phyloP scores from a whole-genome alignment of 108 stramenopile genomes.

The Seminavis robusta region DNA sequence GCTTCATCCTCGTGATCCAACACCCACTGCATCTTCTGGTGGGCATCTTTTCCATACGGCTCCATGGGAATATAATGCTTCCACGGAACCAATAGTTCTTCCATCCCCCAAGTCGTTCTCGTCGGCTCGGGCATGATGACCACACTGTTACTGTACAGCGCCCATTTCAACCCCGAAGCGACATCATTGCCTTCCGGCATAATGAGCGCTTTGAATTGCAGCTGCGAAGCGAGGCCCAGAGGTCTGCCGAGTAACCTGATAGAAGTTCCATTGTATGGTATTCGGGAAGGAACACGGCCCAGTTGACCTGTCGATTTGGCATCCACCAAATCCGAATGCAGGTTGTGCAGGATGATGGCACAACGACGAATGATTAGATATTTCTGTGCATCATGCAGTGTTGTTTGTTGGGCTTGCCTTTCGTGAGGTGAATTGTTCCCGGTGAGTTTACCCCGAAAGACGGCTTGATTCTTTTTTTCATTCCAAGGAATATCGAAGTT shows the following conservation, averaged over 20 bases:
- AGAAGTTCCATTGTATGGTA: too few relatives aligned
- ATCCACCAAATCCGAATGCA: slow-evolving; percentile 56
- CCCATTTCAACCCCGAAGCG: slow-evolving; percentile 71
- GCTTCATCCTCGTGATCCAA: slow-evolving; percentile 60
- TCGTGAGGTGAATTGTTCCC: slow-evolving; percentile 7
- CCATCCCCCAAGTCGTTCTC: slow-evolving; percentile 73
- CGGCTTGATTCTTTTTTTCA: slow-evolving; percentile 50
- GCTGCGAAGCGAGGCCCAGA: not conserved
- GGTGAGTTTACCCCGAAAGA: slow-evolving; percentile 68
- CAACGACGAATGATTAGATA: slow-evolving; percentile 37
- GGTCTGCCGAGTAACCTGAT: too few relatives aligned
- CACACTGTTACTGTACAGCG: slow-evolving; percentile 43
- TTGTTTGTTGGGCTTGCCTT: slow-evolving; percentile 34
- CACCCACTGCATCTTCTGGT: slow-evolving; percentile 63
- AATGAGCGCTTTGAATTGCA: slow-evolving; percentile 43
- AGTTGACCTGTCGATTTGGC: slow-evolving; percentile 57
- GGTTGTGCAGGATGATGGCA: slow-evolving; percentile 49
- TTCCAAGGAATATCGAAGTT: slow-evolving; percentile 60
- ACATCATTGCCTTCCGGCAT: slow-evolving; percentile 77
- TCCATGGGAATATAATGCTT: slow-evolving; percentile 69
- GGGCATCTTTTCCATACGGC: slow-evolving; percentile 41
- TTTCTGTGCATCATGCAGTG: slow-evolving; percentile 31
- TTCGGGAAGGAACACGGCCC: too few relatives aligned
- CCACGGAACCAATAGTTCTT: slow-evolving; percentile 39
- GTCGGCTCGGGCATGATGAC: slow-evolving; percentile 67